Percentiles rank a stretch among this genome's conserved stretches.
These are phyloP conservation scores for Scutellaria baicalensis DNA, from an alignment of 257 asterid species.

Conservation along the genomic window DNA sequence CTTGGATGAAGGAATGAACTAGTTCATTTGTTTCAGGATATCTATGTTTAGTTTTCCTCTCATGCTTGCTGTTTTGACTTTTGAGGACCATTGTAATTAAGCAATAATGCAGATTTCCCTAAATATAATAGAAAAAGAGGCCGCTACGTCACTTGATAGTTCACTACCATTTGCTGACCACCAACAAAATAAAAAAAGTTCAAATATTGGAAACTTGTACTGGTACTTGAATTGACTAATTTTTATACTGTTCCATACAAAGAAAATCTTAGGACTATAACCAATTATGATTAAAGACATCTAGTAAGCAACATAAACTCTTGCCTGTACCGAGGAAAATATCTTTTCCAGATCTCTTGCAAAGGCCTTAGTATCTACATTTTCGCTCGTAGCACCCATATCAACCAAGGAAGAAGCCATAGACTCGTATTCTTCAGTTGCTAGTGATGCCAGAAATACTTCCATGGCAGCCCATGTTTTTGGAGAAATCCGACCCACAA, in stretches of 20 bases:
- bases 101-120: background rate
- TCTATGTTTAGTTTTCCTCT: background rate
- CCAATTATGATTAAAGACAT: background rate
- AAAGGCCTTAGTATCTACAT: conserved; percentile 71
- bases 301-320: background rate
- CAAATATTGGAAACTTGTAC: background rate
- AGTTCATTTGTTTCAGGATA: too few relatives aligned
- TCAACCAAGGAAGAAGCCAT: conserved; percentile 94
- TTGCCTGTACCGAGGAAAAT: conserved; percentile 85
- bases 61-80: background rate
- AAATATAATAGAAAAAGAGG: background rate
- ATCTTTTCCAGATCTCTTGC: conserved; percentile 82
- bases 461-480: conserved; percentile 99
- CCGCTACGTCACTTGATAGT: background rate
- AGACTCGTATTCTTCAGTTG: conserved; percentile 69
- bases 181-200: background rate
- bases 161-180: background rate
- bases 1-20: background rate
- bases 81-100: background rate
- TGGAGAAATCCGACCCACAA: conserved; percentile 94
- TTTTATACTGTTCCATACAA: background rate
- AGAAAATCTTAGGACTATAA: background rate
- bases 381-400: conserved; percentile 88
- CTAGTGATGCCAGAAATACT: conserved; percentile 64
- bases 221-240: background rate